Evolutionary conservation across 257 asterid genomes (phyloP), one percentile per base, ranked within the genome.

Genomic region (Solanum peruvianum): DNA sequence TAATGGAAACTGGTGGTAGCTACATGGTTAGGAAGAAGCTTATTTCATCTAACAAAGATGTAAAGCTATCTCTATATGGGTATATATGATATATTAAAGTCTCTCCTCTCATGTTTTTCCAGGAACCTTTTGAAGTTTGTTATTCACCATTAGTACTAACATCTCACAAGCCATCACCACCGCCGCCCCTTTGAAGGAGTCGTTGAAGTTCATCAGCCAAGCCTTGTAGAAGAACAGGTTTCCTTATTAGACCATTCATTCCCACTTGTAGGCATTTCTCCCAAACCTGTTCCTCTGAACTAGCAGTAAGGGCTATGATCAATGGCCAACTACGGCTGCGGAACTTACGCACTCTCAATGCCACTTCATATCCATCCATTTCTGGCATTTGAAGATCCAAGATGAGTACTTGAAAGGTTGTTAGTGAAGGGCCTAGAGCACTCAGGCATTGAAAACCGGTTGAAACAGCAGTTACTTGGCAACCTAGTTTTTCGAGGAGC

Each of bases 331-430:
- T 88, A 11, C 89, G 91, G 20, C 93, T 91, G 39, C 91, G 62
- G 71, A 84, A 91, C 86, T 91, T 90, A n/a, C 92, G 90, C 42
- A 90, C 89, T 33, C 91, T 91, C 83, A 29, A 86, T 6, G 92
- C 91, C 60, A 91, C 93, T 86, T 91, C 93, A 31, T 84, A 91
- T 25, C 93, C 93, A 60, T 91, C 93, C 91, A 91, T 91, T 41
- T 91, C 93, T 5, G 92, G 91, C 93, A 91, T 91, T 81, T 91
- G 92, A 89, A 91, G 92, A 67, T 91, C 93, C 89, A 91, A 77
- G n/a, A 91, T 47, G 44, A 91, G 90, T 20, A 91, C 86, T 82
- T 88, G 90, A 70, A 73, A 90, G 37, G 86, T 25, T 2, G 90
- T 87, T 33, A 88, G 85, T 10, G 92, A 82, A 56, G 92, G 90